These are phyloP conservation scores for Starmera quercuum DNA, from an alignment of 805 yeast genomes.

Conservation along the genomic window DNA sequence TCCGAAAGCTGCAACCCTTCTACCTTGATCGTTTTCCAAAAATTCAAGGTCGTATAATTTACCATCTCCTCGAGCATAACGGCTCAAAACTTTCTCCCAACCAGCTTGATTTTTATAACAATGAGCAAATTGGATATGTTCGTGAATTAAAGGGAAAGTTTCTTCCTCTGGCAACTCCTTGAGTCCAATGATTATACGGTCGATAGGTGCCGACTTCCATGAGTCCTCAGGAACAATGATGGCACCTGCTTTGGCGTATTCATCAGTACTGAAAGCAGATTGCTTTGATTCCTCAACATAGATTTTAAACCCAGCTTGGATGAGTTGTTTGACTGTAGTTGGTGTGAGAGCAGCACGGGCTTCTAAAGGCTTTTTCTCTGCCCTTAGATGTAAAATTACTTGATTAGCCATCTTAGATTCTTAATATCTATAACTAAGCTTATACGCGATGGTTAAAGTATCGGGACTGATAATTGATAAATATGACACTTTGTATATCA, in stretches of 20 bases:
- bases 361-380: constrained; percentile 95
- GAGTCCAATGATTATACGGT: constrained; percentile 85
- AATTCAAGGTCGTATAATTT: constrained; percentile 90
- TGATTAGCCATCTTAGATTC: constrained; percentile 22
- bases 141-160: constrained; percentile 86
- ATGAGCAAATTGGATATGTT: constrained; percentile 97
- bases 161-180: constrained; percentile 92
- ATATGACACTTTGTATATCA: too few species aligned
- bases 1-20: constrained; percentile 99
- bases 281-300: constrained; percentile 84
- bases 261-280: constrained; percentile 69
- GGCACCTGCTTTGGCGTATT: constrained; percentile 78
- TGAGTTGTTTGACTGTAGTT: constrained; percentile 70
- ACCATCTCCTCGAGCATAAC: constrained; percentile 92
- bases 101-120: constrained; percentile 98
- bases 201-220: constrained; percentile 87
- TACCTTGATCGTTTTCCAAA: constrained; percentile 86
- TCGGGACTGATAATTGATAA: too few species aligned
- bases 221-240: constrained; percentile 87
- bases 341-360: constrained; percentile 98
- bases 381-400: constrained; percentile 82
- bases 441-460: too few species aligned
- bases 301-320: constrained; percentile 83
- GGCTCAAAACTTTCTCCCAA: constrained; percentile 82
- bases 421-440: too few species aligned